phyloP scores from a whole-genome alignment of 805 yeast species.

The Candida railenensis region DNA sequence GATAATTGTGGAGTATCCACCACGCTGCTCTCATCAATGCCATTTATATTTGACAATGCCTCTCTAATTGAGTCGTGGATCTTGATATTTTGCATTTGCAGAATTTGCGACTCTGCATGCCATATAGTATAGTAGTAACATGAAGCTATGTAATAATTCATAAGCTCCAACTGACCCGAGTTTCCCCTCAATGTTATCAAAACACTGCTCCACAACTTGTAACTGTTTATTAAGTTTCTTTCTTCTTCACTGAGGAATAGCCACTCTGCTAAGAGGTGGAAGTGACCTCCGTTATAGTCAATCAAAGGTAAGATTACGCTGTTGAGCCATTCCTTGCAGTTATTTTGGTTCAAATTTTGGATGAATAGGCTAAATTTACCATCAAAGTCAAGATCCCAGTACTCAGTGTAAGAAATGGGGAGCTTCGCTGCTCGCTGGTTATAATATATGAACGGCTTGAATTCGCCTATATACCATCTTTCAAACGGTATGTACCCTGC shows the following conservation, averaged over 20 bases:
- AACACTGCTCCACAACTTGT: not conserved
- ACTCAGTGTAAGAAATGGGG: slow-evolving; percentile 11
- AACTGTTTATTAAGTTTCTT: not conserved
- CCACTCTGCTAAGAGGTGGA: slow-evolving; percentile 27
- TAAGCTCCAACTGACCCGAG: not conserved
- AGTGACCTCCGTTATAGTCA: slow-evolving; percentile 16
- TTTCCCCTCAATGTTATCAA: not conserved
- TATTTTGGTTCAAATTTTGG: slow-evolving; percentile 18
- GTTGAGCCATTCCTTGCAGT: slow-evolving; percentile 22
- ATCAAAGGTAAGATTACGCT: slow-evolving; percentile 30
- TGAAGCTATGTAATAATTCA: slow-evolving; percentile 15
- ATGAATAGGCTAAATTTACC: slow-evolving; percentile 22
- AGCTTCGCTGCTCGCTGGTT: not conserved
- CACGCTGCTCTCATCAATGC: too few relatives aligned
- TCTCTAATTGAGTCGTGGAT: slow-evolving; percentile 25
- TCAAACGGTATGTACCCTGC: slow-evolving; percentile 15
- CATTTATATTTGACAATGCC: slow-evolving; percentile 18
- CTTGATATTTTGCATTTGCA: not conserved
- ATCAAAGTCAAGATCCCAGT: slow-evolving; percentile 21
- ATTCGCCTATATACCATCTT: slow-evolving; percentile 27
- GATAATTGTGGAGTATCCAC: not conserved
- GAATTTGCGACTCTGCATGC: not conserved
- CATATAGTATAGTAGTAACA: slow-evolving; percentile 21
- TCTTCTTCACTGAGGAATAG: slow-evolving; percentile 12
- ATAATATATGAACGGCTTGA: slow-evolving; percentile 18